Evolutionary conservation across 75 land plant species (phyloP), one percentile per base, ranked within the genome.

Genomic region (Picea glauca): DNA sequence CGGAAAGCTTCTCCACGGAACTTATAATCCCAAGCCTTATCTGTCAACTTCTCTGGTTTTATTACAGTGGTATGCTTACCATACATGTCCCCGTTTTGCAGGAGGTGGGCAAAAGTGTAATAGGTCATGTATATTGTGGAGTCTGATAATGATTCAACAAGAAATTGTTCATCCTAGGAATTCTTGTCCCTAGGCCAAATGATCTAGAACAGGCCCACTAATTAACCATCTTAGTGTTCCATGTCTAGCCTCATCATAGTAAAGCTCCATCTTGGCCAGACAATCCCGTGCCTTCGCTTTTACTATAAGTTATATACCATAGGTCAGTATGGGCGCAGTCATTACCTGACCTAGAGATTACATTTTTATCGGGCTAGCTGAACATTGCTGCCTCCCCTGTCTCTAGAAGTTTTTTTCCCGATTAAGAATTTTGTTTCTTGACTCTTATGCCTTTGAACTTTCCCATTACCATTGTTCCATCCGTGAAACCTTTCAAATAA

Each of bases 181-280:
- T 75, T 40, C 90, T 90, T 20, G 96, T 93, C 20, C 98, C 98
- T 40, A 95, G 86, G 8, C 96, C 98, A 86, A 95, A 93, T 12
- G 93, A 93, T n/a, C 98, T 68, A 23, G 98, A 96, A 76, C 96
- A 93, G 7, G 98, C 96, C 96, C 96, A 96, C 79, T 93, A 96
- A 38, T 88, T 93, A 11, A 90, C 81, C 98, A 93, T 91, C 56
- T 11, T 95, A 91, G 63, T 95, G 98, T 63, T 14, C 90, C 92
- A 85, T 91, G 81, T 57, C 87, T 35, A 0, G 92, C 78, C 78
- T 96, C 96, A 32, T 89, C 93, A 62, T 79, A 77, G 74, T 83
- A 96, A 1, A 91, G 85, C 75, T 93, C 90, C 98, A 96, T 96
- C 62, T 75, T 74, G 3, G 77, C 58, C 61, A 96, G 78, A 68